Percentiles rank a stretch among this genome's conserved stretches.
Evolutionary conservation across 2,329 filamentous ascomycete genomes (phyloP).

Genomic region (Periconia sp.): DNA sequence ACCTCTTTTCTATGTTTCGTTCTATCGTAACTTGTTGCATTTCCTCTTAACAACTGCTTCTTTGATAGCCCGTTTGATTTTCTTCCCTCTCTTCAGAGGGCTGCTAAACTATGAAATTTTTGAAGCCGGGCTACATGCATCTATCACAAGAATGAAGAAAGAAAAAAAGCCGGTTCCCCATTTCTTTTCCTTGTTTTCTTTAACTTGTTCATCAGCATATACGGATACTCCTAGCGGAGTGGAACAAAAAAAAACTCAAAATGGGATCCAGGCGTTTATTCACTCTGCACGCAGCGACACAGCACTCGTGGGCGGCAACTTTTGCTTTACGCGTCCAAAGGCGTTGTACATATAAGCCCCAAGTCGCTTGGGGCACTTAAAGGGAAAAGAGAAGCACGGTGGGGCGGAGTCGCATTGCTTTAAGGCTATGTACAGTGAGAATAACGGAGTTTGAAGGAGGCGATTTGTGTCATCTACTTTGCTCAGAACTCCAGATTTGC

Average conservation of each 20-base stretch:
- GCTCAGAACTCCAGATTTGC: too few relatives aligned
- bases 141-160: not conserved
- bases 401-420: too few relatives aligned
- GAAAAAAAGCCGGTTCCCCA: not conserved
- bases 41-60: not conserved
- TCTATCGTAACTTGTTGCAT: not conserved
- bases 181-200: not conserved
- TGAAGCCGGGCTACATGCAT: not conserved
- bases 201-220: not conserved
- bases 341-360: too few relatives aligned
- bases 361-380: too few relatives aligned
- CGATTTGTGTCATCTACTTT: too few relatives aligned
- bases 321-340: too few relatives aligned
- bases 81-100: not conserved
- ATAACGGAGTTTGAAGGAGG: too few relatives aligned
- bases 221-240: constrained; percentile 1
- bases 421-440: too few relatives aligned
- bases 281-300: not conserved
- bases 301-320: too few relatives aligned
- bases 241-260: not conserved
- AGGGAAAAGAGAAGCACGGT: too few relatives aligned
- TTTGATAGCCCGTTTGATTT: not conserved
- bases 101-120: not conserved
- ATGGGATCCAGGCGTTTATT: not conserved
- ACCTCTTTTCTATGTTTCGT: constrained; percentile 6